Base-by-base conservation (phyloP, 495 filamentous ascomycete genomes). In the Chaetomium fimeti region DNA sequence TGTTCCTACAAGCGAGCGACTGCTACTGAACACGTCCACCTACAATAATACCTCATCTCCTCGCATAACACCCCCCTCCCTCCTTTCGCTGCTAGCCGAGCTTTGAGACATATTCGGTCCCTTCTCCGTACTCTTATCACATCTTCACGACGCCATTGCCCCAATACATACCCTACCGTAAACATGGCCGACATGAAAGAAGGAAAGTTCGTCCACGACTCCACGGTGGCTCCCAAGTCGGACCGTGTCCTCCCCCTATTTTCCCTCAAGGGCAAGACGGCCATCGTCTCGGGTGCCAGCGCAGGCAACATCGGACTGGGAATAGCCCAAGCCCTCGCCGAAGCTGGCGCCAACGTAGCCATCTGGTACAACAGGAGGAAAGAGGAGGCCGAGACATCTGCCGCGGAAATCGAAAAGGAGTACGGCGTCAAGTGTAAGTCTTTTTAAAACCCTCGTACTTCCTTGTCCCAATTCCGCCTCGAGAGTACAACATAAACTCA, bases 351-450 rank as follows among this genome's bases (percentile, higher is more conserved):
- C 42, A 91, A 96, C 66, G 89, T 96, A 48, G 91, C 89, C 4
- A 85, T 96, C 36, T 93, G 89, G 88, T 96, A 92, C 69, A 91
- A 91, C 71, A 85, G 80, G 73, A 92, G 94, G 77, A 82, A 83
- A 69, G 87, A 89, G 64, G 87, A 89, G 66, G 87, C 88, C 9
- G 63, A 86, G 47, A 83, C 88, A 51, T 79, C 85, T n/a, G 92
- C 92, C 3, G 81, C 81, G 22, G 86, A 89, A 54, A 89, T 95
- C 60, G 89, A 87, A 68, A 77, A 85, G 68, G 83, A 83, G 45
- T 94, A 88, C 68, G 89, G 89, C n/a, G 91, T 96, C 53, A 88
- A 88, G 75, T 88, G 91, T 93, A 74, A 67, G 77, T 70, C 18
- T n/a, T n/a, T n/a, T n/a, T 58, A 8, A 3, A 24, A 36, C 22